Evolutionary conservation across 2,329 filamentous ascomycete species (phyloP).

Genomic region (Alternaria brassicae): DNA sequence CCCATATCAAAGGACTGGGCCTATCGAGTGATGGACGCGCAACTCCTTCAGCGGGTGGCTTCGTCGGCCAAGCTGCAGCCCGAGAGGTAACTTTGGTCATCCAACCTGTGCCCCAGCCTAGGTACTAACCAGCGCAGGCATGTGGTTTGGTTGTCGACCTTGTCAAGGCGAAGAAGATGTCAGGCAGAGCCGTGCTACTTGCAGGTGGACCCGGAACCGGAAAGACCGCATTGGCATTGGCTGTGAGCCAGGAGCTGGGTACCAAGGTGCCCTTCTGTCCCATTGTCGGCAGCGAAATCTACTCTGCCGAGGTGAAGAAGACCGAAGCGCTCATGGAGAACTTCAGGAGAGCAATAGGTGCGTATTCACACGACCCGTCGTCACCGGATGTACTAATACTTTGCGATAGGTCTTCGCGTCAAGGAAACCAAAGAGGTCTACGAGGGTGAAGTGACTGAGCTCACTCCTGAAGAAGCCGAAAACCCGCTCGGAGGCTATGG

Average conservation of each 20-base stretch:
- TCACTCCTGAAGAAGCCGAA: constrained; percentile 96
- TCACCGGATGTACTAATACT: constrained; percentile 8
- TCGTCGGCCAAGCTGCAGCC: constrained; percentile 86
- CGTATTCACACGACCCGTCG: constrained; percentile 5
- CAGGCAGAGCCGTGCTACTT: constrained; percentile 88
- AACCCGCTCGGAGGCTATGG: constrained; percentile 97
- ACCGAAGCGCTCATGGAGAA: constrained; percentile 99
- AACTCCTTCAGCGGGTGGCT: constrained; percentile 74
- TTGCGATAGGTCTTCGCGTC: constrained; percentile 73
- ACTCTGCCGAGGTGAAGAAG: constrained; percentile 98
- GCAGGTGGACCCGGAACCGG: constrained; percentile 92
- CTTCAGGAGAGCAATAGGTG: constrained; percentile 93
- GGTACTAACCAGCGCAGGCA: constrained; percentile 63
- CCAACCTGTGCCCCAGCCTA: background rate
- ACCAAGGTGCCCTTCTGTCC: constrained; percentile 99
- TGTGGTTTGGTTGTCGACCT: constrained; percentile 95
- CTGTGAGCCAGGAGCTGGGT: constrained; percentile 94
- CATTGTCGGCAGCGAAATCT: constrained; percentile 97
- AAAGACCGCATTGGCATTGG: constrained; percentile 94
- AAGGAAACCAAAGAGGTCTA: constrained; percentile 99
- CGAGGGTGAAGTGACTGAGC: constrained; percentile 96
- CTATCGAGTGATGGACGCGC: constrained; percentile 83
- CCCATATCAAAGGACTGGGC: constrained; percentile 95
- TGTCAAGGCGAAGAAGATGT: constrained; percentile 97
- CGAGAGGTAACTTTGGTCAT: constrained; percentile 72